Percentiles rank a stretch among this genome's conserved stretches.
phyloP scores from a whole-genome alignment of 495 filamentous ascomycete species.

The Aspergillus nidulans region DNA sequence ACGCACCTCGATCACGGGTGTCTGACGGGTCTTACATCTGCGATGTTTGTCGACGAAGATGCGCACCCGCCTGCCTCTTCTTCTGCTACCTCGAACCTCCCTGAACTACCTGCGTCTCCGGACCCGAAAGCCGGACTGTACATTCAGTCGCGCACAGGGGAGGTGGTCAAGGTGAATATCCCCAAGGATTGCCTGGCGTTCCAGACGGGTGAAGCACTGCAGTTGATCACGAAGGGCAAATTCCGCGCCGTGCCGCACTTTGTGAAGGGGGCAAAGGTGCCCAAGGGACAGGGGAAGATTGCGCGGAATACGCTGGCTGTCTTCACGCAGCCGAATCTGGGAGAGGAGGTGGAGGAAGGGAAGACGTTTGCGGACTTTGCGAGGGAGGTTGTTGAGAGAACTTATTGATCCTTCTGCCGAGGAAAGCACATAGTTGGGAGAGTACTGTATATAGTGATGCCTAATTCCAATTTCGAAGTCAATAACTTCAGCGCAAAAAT shows the following conservation, averaged over 20 bases:
- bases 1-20: conserved; percentile 93
- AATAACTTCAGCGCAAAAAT: not conserved
- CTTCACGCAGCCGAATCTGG: conserved; percentile 94
- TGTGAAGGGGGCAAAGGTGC: conserved; percentile 61
- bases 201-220: conserved; percentile 89
- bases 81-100: conserved; percentile 33
- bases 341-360: conserved; percentile 72
- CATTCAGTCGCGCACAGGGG: conserved; percentile 77
- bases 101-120: conserved; percentile 67
- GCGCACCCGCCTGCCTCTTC: conserved; percentile 32
- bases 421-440: not conserved
- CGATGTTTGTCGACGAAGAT: conserved; percentile 91
- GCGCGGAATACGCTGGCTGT: conserved; percentile 93
- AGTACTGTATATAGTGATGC: not conserved
- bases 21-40: conserved; percentile 86
- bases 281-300: conserved; percentile 44
- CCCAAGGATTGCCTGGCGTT: conserved; percentile 89
- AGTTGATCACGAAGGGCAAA: conserved; percentile 80
- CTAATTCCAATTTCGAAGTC: not conserved
- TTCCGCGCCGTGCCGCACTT: conserved; percentile 97
- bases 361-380: conserved; percentile 86
- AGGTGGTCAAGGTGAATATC: conserved; percentile 81
- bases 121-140: conserved; percentile 84
- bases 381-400: conserved; percentile 73
- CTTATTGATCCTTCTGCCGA: conserved; percentile 43